Conservation (phyloP, 2,329 filamentous ascomycete species). For the Exophiala xenobiotica region DNA sequence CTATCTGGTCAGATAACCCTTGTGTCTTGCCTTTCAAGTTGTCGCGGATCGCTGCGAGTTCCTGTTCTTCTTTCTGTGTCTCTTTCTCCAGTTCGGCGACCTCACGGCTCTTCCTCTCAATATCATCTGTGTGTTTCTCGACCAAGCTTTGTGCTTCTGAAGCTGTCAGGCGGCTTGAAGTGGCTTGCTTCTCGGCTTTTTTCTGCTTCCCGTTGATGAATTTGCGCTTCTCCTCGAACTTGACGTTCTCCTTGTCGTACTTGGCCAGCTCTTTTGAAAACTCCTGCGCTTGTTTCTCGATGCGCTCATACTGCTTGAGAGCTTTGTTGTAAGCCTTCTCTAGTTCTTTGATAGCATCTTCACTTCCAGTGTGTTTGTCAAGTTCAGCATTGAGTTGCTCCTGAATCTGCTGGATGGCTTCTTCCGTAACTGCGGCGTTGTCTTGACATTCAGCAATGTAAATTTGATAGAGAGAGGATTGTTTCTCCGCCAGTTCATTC, state of each 20-base stretch:
- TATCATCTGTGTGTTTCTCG: constrained; percentile 73
- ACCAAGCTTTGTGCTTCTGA: constrained; percentile 75
- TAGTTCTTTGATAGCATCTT: constrained; percentile 84
- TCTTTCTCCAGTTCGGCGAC: constrained; percentile 73
- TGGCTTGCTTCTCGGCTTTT: constrained; percentile 87
- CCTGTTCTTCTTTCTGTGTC: constrained; percentile 75
- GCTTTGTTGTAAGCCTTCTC: constrained; percentile 81
- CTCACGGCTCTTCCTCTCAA: constrained; percentile 72
- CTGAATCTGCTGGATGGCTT: constrained; percentile 89
- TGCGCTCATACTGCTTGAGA: constrained; percentile 76
- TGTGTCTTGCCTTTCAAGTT: constrained; percentile 94
- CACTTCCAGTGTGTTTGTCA: constrained; percentile 85
- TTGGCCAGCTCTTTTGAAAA: constrained; percentile 85
- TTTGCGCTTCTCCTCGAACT: constrained; percentile 96
- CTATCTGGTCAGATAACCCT: constrained; percentile 87
- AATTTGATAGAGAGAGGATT: constrained; percentile 88
- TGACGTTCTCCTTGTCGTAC: constrained; percentile 94
- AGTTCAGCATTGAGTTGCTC: constrained; percentile 81
- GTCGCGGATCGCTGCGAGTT: constrained; percentile 80
- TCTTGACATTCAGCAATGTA: constrained; percentile 85
- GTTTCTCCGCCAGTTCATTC: constrained; percentile 86
- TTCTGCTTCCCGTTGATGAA: constrained; percentile 88
- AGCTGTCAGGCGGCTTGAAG: constrained; percentile 70
- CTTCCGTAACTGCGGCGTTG: constrained; percentile 83
- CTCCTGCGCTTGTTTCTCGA: constrained; percentile 77